A percentile compares a stretch with the other conserved stretches of the same genome.
Evolutionary conservation across 2,329 filamentous ascomycete species (phyloP).

Genomic region (Fusarium palustre): DNA sequence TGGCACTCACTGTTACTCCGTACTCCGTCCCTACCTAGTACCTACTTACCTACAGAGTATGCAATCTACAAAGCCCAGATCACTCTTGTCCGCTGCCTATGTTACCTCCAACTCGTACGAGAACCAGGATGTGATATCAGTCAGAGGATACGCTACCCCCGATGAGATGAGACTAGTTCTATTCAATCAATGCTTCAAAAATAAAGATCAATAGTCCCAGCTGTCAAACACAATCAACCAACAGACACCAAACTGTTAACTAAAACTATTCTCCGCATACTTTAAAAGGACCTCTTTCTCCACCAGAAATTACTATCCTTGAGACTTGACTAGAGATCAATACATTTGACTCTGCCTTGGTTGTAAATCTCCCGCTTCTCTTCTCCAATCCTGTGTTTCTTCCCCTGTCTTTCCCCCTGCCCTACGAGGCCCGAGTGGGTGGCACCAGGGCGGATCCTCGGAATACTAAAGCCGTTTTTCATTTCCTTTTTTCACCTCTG

Average conservation of each 20-base stretch:
- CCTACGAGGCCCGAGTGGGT: slow-evolving; percentile 6
- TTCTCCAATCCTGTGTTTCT: slow-evolving; percentile 6
- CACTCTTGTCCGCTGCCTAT: not conserved
- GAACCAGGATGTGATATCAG: slow-evolving; percentile 7
- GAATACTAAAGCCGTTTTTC: slow-evolving; percentile 13
- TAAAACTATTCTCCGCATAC: not conserved
- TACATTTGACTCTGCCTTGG: not conserved
- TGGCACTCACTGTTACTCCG: not conserved
- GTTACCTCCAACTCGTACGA: slow-evolving; percentile 1
- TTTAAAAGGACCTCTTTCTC: not conserved
- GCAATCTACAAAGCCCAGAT: not conserved
- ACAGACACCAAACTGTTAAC: slow-evolving; percentile 6
- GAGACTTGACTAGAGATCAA: not conserved
- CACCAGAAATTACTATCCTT: not conserved
- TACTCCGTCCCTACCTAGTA: not conserved
- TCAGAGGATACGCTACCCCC: slow-evolving; percentile 12
- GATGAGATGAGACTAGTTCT: slow-evolving; percentile 2
- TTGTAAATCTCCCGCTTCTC: not conserved
- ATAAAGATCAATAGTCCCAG: slow-evolving; percentile 19
- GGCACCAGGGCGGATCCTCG: slow-evolving; percentile 18
- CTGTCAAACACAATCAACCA: not conserved
- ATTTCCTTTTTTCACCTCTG: slow-evolving; percentile 25
- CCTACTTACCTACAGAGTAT: too few species aligned
- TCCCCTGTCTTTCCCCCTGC: not conserved
- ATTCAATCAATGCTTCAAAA: slow-evolving; percentile 15